Evolutionary conservation across 2,329 filamentous ascomycete genomes (phyloP).

Genomic region (Diaporthe sp.): DNA sequence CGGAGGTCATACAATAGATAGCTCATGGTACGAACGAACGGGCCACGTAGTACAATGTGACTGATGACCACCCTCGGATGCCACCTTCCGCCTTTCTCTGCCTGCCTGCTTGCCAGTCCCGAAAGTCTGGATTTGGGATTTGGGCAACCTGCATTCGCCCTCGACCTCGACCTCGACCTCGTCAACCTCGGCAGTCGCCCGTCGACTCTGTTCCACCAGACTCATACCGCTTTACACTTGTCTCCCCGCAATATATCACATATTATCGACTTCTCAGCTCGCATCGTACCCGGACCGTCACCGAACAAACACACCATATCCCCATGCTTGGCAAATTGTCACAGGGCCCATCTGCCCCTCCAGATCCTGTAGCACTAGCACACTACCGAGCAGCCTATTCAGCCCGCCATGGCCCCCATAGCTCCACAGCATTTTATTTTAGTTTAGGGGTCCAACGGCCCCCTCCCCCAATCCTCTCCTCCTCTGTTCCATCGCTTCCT

Average conservation of each 20-base stretch:
- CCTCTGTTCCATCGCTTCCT: conserved; percentile 13
- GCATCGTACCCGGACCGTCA: conserved; percentile 3
- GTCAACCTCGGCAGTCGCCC: not conserved
- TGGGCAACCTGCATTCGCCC: not conserved
- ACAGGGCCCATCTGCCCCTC: conserved; percentile 2
- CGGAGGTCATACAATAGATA: not conserved
- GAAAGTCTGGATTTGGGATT: conserved; percentile 3
- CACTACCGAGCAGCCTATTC: conserved; percentile 11
- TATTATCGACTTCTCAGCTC: not conserved
- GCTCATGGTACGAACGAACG: no score
- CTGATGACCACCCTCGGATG: conserved; percentile 25
- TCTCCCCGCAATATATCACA: not conserved
- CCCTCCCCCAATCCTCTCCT: not conserved
- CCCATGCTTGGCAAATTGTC: conserved; percentile 20
- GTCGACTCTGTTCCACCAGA: not conserved
- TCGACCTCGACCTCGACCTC: not conserved
- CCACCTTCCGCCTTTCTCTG: conserved; percentile 25
- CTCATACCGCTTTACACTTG: not conserved
- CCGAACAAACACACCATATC: conserved; percentile 9
- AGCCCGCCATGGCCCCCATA: not conserved
- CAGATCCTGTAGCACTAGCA: not conserved
- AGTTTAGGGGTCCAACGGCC: conserved; percentile 27
- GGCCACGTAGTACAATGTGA: conserved; percentile 10
- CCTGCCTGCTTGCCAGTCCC: not conserved
- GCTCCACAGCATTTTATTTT: conserved; percentile 15